Base-by-base conservation (phyloP, 768 basidiomycete genomes). In the Ramaria sp. region DNA sequence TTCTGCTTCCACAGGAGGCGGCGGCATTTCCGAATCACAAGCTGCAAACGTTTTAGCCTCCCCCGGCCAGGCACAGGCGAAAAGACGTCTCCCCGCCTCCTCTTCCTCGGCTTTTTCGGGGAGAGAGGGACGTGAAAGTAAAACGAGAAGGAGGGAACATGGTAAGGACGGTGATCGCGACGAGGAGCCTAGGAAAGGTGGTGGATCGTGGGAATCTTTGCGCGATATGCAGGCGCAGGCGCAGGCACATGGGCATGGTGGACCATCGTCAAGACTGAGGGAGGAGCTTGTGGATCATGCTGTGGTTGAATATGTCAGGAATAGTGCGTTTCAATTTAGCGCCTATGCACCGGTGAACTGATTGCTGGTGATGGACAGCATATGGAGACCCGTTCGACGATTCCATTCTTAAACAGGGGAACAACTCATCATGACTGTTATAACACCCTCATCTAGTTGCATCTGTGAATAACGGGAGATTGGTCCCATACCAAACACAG, bases 301-400 rank as follows among this genome's bases (percentile, higher is more conserved):
- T 37, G 44, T 55, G 42, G 53, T 55, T 8, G 53, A 55, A 12
- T 47, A 45, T 48, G 44, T 55, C 42, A 55, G 53, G 37, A 47
- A 48, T 30, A 30, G 53, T 55, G 27, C 43, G 34, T 47, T 6
- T 24, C 27, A 5, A 16, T 47, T 9, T 48, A 6, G 28, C 36
- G 13, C 28, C 28, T 37, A 18, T 50, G 15, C 48, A 47, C 3
- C 25, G 38, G 13, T 52, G 38, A 39, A 24, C 12, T 20, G 12
- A 41, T 16, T 47, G 9, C 39, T 48, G 42, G 16, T 55, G n/a
- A 41, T 20, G 32, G 16, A 36, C 36, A 55, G 53, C 30, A 22
- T 55, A 55, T 38, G 53, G 53, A 18, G 53, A 55, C 32, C 53
- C 53, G 18, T 37, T 55, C 24, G 42, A 44, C 43, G 45, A 55